Conservation (phyloP, 345 rosid genomes). For the Rhodomyrtus tomentosa region DNA sequence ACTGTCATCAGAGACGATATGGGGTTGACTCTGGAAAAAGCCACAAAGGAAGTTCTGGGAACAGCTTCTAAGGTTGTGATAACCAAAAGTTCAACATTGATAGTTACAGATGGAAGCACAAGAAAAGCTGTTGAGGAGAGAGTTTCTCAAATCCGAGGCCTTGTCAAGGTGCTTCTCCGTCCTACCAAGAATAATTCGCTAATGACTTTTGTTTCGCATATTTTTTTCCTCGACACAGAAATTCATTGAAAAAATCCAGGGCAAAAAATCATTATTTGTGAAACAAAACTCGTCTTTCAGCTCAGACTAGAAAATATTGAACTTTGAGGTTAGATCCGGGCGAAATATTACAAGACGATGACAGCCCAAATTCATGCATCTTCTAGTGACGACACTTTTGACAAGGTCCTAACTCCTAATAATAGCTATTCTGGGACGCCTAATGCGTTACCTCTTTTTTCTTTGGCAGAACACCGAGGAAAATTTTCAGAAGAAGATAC, state of each 20-base stretch:
- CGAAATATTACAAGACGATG: neutral
- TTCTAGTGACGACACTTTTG: neutral
- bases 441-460: neutral
- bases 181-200: neutral
- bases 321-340: neutral
- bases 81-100: constrained; percentile 70
- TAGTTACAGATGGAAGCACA: constrained; percentile 67
- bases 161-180: constrained; percentile 35
- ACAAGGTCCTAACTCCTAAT: neutral
- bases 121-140: constrained; percentile 57
- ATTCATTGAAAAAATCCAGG: neutral
- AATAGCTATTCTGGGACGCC: neutral
- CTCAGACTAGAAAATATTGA: neutral
- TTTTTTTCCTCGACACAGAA: neutral
- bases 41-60: constrained; percentile 74
- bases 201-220: neutral
- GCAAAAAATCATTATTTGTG: neutral
- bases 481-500: constrained; percentile 58
- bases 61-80: constrained; percentile 55
- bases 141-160: constrained; percentile 57
- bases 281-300: neutral
- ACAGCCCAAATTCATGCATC: neutral
- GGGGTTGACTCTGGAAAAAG: constrained; percentile 61
- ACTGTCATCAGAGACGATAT: constrained; percentile 81
- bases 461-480: constrained; percentile 57